phyloP scores from a whole-genome alignment of 1,139 yeast species.

The Debaryomyces nepalensis region DNA sequence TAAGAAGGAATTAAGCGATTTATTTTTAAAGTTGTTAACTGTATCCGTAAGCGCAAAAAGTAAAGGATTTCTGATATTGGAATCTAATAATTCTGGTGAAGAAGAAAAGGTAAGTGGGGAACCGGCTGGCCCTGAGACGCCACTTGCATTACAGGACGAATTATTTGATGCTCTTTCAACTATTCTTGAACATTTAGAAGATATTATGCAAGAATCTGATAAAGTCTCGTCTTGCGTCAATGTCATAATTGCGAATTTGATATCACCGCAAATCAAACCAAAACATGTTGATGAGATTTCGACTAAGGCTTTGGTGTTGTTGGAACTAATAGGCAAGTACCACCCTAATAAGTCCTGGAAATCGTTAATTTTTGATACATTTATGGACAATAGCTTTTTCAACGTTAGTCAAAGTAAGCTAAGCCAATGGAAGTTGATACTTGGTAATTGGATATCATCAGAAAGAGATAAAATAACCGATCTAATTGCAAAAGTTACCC shows the following conservation, averaged over 20 bases:
- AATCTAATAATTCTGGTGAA: slow-evolving; percentile 15
- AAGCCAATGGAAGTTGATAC: slow-evolving; percentile 54
- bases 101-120: slow-evolving; percentile 16
- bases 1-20: slow-evolving; percentile 69
- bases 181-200: slow-evolving; percentile 45
- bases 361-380: slow-evolving; percentile 52
- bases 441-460: slow-evolving; percentile 57
- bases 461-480: slow-evolving; percentile 68
- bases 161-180: slow-evolving; percentile 39
- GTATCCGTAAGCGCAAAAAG: slow-evolving; percentile 26
- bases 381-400: slow-evolving; percentile 56
- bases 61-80: slow-evolving; percentile 1
- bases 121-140: neutral
- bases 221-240: slow-evolving; percentile 48
- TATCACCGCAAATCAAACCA: slow-evolving; percentile 51
- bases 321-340: slow-evolving; percentile 41
- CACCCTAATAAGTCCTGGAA: slow-evolving; percentile 56
- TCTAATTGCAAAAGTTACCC: slow-evolving; percentile 52
- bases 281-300: slow-evolving; percentile 38
- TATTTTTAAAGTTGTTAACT: slow-evolving; percentile 59
- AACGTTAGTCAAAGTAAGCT: slow-evolving; percentile 30
- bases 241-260: slow-evolving; percentile 48
- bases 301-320: slow-evolving; percentile 39
- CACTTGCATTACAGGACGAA: slow-evolving; percentile 33
- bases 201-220: slow-evolving; percentile 57